Evolutionary conservation across 2,329 filamentous ascomycete species (phyloP).

Genomic region (Colletotrichum sp.): DNA sequence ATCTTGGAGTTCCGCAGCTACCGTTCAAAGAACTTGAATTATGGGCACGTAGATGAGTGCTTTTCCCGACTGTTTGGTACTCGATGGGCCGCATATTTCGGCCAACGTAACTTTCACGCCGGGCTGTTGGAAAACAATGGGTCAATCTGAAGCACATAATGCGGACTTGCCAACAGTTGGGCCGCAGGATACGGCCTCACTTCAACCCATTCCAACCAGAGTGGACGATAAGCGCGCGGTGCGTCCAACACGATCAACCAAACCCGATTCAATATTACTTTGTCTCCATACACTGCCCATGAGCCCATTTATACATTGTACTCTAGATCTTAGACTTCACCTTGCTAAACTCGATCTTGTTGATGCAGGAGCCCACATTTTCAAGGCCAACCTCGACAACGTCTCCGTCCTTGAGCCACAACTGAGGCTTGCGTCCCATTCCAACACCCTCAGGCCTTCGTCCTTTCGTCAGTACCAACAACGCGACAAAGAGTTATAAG

Average conservation of each 20-base stretch:
- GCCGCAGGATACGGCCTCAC: neutral
- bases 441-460: slow-evolving; percentile 70
- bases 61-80: neutral
- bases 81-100: neutral
- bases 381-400: slow-evolving; percentile 72
- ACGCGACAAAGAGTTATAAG: neutral
- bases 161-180: neutral
- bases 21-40: neutral
- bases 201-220: neutral
- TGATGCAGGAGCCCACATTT: slow-evolving; percentile 65
- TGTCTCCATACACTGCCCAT: neutral
- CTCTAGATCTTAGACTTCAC: slow-evolving; percentile 29
- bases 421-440: slow-evolving; percentile 68
- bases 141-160: neutral
- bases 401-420: slow-evolving; percentile 76
- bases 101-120: neutral
- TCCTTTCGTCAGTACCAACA: neutral
- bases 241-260: neutral
- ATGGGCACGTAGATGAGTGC: neutral
- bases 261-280: neutral
- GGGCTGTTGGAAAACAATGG: neutral
- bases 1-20: neutral
- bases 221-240: neutral
- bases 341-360: slow-evolving; percentile 42
- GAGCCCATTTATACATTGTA: neutral